Evolutionary conservation across 139 green algal genomes (phyloP).

Genomic region (Penium margaritaceum): DNA sequence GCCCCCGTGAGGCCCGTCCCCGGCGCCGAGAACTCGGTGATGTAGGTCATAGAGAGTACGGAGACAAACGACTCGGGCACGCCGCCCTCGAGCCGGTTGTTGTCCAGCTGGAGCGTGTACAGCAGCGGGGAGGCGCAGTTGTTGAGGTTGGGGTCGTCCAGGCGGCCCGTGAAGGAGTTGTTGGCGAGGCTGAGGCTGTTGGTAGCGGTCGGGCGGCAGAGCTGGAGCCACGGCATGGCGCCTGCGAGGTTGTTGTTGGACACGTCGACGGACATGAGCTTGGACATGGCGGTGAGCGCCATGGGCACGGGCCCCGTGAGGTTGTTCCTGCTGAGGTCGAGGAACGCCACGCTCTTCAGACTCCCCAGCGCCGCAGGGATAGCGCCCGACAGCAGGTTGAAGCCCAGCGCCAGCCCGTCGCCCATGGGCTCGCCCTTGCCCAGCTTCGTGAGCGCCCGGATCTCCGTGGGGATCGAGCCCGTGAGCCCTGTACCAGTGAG

Average conservation of each 20-base stretch:
- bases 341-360: not conserved
- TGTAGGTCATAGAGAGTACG: no score
- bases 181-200: no score
- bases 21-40: no score
- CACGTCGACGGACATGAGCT: not conserved
- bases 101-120: not conserved
- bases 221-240: not conserved
- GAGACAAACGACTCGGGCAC: no score
- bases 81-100: not conserved
- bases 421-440: not conserved
- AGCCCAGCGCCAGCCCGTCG: not conserved
- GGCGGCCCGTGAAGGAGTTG: no score
- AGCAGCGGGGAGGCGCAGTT: no score
- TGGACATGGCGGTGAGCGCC: not conserved
- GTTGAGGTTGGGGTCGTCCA: no score
- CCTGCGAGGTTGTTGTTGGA: not conserved
- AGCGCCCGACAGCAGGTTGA: not conserved
- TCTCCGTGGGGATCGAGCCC: constrained; percentile 4
- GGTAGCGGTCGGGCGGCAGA: not conserved
- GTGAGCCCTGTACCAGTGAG: no score
- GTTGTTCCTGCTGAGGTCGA: not conserved
- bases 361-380: not conserved
- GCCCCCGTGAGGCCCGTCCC: no score
- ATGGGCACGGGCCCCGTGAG: not conserved
- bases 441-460: constrained; percentile 9